phyloP scores from a whole-genome alignment of 2,329 filamentous ascomycete species.

The Coniochaeta ligniaria region DNA sequence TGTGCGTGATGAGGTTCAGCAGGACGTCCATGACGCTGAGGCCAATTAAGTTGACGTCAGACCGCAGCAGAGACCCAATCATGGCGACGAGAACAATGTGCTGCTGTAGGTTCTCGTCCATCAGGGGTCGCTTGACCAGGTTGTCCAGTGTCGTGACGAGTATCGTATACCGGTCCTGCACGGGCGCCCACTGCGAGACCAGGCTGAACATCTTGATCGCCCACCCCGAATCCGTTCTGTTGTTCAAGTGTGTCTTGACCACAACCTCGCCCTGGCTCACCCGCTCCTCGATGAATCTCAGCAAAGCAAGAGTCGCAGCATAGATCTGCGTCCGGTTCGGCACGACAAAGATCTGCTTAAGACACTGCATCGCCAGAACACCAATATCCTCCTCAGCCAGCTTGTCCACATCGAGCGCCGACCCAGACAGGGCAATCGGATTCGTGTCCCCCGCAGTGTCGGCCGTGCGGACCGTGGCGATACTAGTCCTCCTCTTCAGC shows the following conservation, averaged over 20 bases:
- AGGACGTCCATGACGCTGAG: slow-evolving; percentile 94
- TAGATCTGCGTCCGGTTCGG: slow-evolving; percentile 80
- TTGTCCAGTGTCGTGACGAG: slow-evolving; percentile 75
- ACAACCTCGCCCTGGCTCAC: slow-evolving; percentile 44
- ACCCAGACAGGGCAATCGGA: slow-evolving; percentile 67
- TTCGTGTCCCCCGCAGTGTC: slow-evolving; percentile 59
- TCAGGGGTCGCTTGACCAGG: slow-evolving; percentile 59
- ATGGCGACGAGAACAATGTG: slow-evolving; percentile 72
- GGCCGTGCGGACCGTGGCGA: slow-evolving; percentile 67
- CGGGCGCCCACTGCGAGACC: slow-evolving; percentile 79
- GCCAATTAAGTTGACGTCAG: slow-evolving; percentile 88
- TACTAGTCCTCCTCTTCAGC: slow-evolving; percentile 64
- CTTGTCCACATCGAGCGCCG: slow-evolving; percentile 80
- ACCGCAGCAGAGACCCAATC: slow-evolving; percentile 75
- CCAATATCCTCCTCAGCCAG: slow-evolving; percentile 85
- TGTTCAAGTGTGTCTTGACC: slow-evolving; percentile 39
- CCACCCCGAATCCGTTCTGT: slow-evolving; percentile 57
- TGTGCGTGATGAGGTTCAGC: slow-evolving; percentile 75
- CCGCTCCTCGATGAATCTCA: slow-evolving; percentile 65
- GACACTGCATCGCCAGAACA: slow-evolving; percentile 73
- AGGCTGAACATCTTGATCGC: slow-evolving; percentile 74
- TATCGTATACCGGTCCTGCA: slow-evolving; percentile 90
- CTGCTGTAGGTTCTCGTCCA: slow-evolving; percentile 63
- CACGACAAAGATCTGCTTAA: slow-evolving; percentile 78
- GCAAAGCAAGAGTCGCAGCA: slow-evolving; percentile 62